These are phyloP conservation scores for Xylariales sp. DNA, from an alignment of 2,329 filamentous ascomycete genomes.

Conservation along the genomic window DNA sequence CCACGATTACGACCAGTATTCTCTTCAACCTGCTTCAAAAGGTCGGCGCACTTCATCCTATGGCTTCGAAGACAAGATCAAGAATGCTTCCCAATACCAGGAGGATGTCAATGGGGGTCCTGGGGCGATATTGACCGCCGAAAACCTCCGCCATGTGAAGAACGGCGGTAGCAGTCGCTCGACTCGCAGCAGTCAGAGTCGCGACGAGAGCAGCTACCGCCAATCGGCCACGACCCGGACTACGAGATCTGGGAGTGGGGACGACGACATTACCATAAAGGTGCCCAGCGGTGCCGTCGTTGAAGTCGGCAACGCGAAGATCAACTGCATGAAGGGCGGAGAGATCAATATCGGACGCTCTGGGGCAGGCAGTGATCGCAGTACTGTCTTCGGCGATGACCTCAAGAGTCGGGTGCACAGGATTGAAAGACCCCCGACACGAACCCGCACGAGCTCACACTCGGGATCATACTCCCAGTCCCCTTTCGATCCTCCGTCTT, in stretches of 20 bases:
- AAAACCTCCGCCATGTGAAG: constrained; percentile 46
- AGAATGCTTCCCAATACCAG: constrained; percentile 46
- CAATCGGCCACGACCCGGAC: constrained; percentile 58
- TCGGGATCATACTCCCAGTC: constrained; percentile 38
- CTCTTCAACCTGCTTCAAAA: constrained; percentile 23
- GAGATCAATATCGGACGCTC: constrained; percentile 51
- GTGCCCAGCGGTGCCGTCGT: constrained; percentile 53
- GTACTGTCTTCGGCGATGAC: constrained; percentile 46
- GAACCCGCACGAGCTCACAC: constrained; percentile 44
- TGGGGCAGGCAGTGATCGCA: constrained; percentile 43
- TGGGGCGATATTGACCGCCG: constrained; percentile 48
- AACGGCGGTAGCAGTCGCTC: constrained; percentile 50
- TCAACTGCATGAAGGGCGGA: constrained; percentile 54
- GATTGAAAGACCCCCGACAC: constrained; percentile 39
- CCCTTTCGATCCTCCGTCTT: constrained; percentile 1
- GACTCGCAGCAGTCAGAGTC: constrained; percentile 55
- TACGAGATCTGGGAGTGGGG: constrained; percentile 47
- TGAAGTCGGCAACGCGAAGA: constrained; percentile 51
- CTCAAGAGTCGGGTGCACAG: constrained; percentile 31
- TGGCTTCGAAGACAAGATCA: constrained; percentile 40
- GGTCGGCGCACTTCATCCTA: constrained; percentile 26
- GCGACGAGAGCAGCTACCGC: constrained; percentile 59
- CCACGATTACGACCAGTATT: constrained; percentile 15
- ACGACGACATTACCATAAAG: constrained; percentile 59
- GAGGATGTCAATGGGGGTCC: constrained; percentile 44